Base-by-base conservation (phyloP, 139 green algal genomes). In the Marvania coccoides region DNA sequence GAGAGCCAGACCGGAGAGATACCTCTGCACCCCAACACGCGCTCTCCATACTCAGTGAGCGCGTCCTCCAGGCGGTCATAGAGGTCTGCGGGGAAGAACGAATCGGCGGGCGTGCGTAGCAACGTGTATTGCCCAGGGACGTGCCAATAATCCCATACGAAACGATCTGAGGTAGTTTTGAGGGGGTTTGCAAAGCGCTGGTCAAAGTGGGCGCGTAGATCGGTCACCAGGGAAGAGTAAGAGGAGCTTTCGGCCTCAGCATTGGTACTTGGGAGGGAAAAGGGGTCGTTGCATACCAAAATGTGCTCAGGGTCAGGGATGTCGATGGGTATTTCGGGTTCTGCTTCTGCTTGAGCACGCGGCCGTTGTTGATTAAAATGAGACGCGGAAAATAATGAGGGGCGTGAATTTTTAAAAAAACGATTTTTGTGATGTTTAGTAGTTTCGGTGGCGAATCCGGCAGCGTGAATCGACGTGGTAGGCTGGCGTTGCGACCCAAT, bases 1-100 rank as follows among this genome's bases (percentile, higher is more conserved):
- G 62, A 80, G 71, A 95, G 80, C 88, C 88, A 95, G 10, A 91
- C 63, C n/a, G 88, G 86, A 19, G 79, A 89, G 47, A 95, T 90
- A 55, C 73, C 74, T 4, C 81, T 69, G 79, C 87, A 93, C 1
- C 85, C 87, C 45, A 94, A 76, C 54, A 79, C 42, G 8, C 63
- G 38, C 56, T 89, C 76, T 0, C 84, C 88, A 54, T 84, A 91
- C 33, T 73, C 65, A 13, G 88, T 42, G 58, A 95, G 78, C 26
- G 71, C 78, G 23, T 86, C 80, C 47, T 89, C 84, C 28, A 95
- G 68, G 23, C 38, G 26, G 8, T 71, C 64, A 46, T 87, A 81
- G 51, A 84, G 60, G 10, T 73, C 30, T 0, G 56, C 26, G 0
- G 64, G 48, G 61, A 90, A 92, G 70, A 85, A 92, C 12, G 75